Evolutionary conservation across 2,329 filamentous ascomycete genomes (phyloP), one percentile per base, ranked within the genome.

Genomic region (Aspergillus pseudotamarii): DNA sequence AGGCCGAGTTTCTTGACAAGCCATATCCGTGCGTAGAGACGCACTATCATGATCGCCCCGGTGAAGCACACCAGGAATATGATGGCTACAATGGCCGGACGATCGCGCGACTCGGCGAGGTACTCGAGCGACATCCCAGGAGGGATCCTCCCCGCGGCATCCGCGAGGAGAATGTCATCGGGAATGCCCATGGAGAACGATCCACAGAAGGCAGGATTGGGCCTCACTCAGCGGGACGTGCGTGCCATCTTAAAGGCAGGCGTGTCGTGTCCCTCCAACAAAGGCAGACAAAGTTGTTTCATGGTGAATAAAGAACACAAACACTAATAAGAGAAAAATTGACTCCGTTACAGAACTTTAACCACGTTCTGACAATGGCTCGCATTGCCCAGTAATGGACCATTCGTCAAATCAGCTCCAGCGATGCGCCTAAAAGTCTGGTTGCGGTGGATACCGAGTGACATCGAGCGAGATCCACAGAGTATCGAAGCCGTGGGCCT

Each of bases 1-100:
- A 77, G 41, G 0, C 79, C 75, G 38, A 82, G 71, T 34, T 76
- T 79, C 57, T 79, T 81, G 45, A 82, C 73, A 26, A 85, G 69
- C 32, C 77, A 72, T 1, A 76, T 57, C 61, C 83, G 81, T 53
- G 83, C 82, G 68, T 82, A 83, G 10, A 77, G 78, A 19, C 83
- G 79, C 43, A 84, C 66, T 43, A 78, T 64, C 59, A 81, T 73
- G 12, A 79, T 73, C 21, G 79, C 28, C 2, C 69, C 68, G 1
- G 72, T 68, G 19, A 75, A 66, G 45, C 68, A 70, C 59, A 72
- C 64, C 60, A 75, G 59, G 63, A 73, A 73, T 41, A 74, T 59
- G 48, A 75, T 75, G 51, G 68, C 73, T 48, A 64, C 69, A 55
- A 73, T 72, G 28, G 71, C 68, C 10, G 73, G 62, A 2, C 54